phyloP scores from a whole-genome alignment of 225 moss, liverwort and hornwort genomes.

The Takakia lepidozioides region DNA sequence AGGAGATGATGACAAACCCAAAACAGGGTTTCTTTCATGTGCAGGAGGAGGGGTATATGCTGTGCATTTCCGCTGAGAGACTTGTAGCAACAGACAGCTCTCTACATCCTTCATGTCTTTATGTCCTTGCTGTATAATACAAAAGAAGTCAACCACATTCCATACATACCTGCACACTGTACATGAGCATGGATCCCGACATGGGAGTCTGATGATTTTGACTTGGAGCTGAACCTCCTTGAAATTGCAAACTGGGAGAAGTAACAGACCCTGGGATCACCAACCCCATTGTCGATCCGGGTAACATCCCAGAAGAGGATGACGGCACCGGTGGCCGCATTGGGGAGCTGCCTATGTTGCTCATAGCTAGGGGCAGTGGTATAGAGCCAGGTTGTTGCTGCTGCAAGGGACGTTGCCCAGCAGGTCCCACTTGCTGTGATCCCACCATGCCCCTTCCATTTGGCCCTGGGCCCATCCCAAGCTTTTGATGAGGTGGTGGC shows the following conservation, averaged over 20 bases:
- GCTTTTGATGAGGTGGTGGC: conserved; percentile 20
- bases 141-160: not conserved
- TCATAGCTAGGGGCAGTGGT: conserved; percentile 7
- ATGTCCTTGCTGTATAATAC: no score
- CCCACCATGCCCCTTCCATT: conserved; percentile 18
- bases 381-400: conserved; percentile 15
- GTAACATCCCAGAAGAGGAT: conserved; percentile 1
- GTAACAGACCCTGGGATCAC: conserved; percentile 4
- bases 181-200: conserved; percentile 13
- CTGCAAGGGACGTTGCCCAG: no score
- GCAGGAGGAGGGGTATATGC: not conserved
- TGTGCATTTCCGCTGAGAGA: not conserved
- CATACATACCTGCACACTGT: conserved; percentile 17
- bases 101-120: no score
- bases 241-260: conserved; percentile 1
- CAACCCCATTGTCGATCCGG: conserved; percentile 9
- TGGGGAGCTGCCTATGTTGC: conserved; percentile 8
- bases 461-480: conserved; percentile 7
- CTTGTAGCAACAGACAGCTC: no score
- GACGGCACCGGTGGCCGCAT: conserved; percentile 12
- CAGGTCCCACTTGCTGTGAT: conserved; percentile 4
- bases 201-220: conserved; percentile 5
- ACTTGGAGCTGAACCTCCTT: conserved; percentile 13
- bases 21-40: not conserved
- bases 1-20: not conserved